Base-by-base conservation (phyloP, 225 moss, liverwort and hornwort species). In the Bryoerythrophyllum caledonicum region DNA sequence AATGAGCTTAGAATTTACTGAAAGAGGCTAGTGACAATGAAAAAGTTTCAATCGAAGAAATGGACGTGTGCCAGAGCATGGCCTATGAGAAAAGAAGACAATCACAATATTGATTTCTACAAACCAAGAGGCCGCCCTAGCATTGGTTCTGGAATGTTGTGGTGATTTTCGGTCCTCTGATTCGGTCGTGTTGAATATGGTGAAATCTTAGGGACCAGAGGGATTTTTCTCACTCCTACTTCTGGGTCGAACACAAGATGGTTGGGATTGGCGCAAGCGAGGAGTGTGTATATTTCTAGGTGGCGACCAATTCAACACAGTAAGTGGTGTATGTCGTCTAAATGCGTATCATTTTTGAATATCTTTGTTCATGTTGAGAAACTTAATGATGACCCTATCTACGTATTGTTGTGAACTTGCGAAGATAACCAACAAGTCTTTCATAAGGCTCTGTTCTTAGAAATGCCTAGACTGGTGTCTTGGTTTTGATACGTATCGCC, bases 231-330 rank as follows among this genome's bases (percentile, higher is more conserved):
- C 87, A 46, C 81, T 94, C 60, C 84, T 92, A 7, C 60, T 94
- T 69, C 76, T 89, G 54, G 87, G 92, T 67, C 75, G 63, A 52
- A 89, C 90, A 17, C 81, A 26, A 68, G 88, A 87, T 27, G 67
- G 78, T 49, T 94, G 92, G 94, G 83, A 82, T 65, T 92, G 94
- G 94, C 86, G 75, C 37, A 88, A 79, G 75, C 84, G 74, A 82
- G 94, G 92, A 17, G 84, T 89, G 15, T 92, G 92, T 73, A 79
- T 94, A 65, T 94, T 89, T 74, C 73, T 94, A 30, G 92, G 94
- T 28, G 94, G 94, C 34, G 92, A 94, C 63, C 92, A 94, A 76
- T 84, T 89, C 63, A 89, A 71, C 75, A 86, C 92, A 68, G 92
- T 92, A 88, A 63, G 85, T 63, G 30, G 59, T 6, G 19, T 26